Percentiles rank a stretch among this genome's conserved stretches.
phyloP scores from a whole-genome alignment of 23 red algal genomes.

The Gracilaria gracilis region DNA sequence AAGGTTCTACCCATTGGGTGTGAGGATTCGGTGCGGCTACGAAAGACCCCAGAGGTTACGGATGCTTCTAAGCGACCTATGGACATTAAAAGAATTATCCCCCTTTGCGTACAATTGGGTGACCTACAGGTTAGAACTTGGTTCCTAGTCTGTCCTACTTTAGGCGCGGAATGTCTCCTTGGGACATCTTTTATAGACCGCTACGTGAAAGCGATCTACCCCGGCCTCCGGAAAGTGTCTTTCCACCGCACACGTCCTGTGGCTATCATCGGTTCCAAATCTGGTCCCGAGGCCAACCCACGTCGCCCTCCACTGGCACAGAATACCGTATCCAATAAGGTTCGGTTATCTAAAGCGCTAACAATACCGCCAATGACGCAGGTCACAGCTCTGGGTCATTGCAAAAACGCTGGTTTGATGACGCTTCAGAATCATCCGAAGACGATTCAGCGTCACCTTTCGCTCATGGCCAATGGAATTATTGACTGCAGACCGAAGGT shows the following conservation, averaged over 20 bases:
- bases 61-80: slow-evolving; percentile 14
- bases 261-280: neutral
- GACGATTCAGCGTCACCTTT: neutral
- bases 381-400: neutral
- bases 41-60: neutral
- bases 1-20: neutral
- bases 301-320: neutral
- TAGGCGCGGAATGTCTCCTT: neutral
- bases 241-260: slow-evolving; percentile 7
- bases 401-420: neutral
- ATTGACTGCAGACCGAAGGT: too few species aligned
- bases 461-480: slow-evolving; percentile 17
- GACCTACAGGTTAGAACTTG: neutral
- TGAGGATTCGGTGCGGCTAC: neutral
- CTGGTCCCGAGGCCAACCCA: neutral
- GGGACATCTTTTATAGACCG: neutral
- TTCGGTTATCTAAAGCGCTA: neutral
- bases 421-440: slow-evolving; percentile 20
- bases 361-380: neutral
- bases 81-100: slow-evolving; percentile 22
- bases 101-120: neutral
- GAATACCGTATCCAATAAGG: slow-evolving; percentile 4
- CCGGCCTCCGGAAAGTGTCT: neutral
- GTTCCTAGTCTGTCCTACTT: slow-evolving; percentile 7
- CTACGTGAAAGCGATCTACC: slow-evolving; percentile 3